Conservation (phyloP, 148 eudicot genomes). For the Silene latifolia region DNA sequence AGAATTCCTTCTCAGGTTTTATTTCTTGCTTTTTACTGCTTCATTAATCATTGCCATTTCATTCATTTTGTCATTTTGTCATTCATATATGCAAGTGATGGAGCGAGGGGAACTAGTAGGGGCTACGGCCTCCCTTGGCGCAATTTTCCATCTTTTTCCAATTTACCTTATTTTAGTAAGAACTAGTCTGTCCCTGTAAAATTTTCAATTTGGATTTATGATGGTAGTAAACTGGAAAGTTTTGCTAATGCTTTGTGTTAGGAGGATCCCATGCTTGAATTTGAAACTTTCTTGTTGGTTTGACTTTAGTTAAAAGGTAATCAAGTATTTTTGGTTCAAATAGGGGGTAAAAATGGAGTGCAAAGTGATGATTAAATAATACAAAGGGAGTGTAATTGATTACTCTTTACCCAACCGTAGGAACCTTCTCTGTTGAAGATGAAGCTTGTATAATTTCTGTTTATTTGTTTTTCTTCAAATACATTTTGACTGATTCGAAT, state of each 20-base stretch:
- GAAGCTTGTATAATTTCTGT: background rate
- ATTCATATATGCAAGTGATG: too few species aligned
- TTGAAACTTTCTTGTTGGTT: constrained; percentile 1
- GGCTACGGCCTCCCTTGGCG: too few species aligned
- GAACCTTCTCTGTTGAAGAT: background rate
- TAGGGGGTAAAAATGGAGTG: background rate
- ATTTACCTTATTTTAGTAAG: too few species aligned
- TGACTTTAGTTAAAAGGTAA: background rate
- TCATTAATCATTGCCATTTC: background rate
- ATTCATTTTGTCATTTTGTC: background rate
- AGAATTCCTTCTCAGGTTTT: constrained; percentile 90
- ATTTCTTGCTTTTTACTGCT: background rate
- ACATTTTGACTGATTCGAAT: background rate
- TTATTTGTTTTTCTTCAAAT: background rate
- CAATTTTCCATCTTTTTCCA: too few species aligned
- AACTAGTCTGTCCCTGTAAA: too few species aligned
- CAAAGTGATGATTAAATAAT: background rate
- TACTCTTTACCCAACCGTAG: too few species aligned
- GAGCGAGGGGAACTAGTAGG: too few species aligned
- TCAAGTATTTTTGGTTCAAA: background rate
- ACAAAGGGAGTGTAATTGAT: background rate
- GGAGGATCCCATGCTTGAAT: background rate
- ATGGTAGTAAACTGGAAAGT: too few species aligned
- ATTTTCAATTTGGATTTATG: too few species aligned
- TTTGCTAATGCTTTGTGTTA: too few species aligned